Evolutionary conservation across 805 yeast species (phyloP), one percentile per base, ranked within the genome.

Genomic region (Teunomyces stri): DNA sequence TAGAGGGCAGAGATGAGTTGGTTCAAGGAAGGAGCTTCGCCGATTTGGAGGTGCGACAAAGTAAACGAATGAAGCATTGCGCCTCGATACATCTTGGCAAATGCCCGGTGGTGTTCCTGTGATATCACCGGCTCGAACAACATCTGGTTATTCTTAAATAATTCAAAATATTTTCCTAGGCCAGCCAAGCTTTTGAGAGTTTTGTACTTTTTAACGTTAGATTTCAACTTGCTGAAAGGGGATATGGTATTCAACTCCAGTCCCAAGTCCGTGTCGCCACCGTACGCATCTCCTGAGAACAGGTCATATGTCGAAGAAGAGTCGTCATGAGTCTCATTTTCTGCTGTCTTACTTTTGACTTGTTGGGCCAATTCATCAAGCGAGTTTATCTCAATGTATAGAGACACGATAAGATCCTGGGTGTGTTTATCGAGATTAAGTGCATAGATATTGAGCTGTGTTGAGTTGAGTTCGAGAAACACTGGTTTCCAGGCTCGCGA

Each of bases 111-210:
- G 33, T 51, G 54, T 13, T 27, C 51, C 7, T 43, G 37, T 13
- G 57, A 54, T n/a, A 47, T 41, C 1, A 60, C 59, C 11, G 76
- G 76, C 52, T 72, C 77, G 41, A 72, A 65, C n/a, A 72, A 57
- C 51, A 69, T 49, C n/a, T 49, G 51, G 54, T 72, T 72, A 39
- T 65, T 60, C 44, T 51, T 46, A 9, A 70, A 45, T 11, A 52
- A 40, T 1, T 49, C 46, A 43, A 62, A 53, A 51, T 57, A 56
- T 25, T 53, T 53, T 5, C 57, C 53, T 5, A 68, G 46, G 3
- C 41, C 48, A 15, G 51, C 45, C 45, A 68, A 48, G 10, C 44
- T 30, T 40, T 55, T 56, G 13, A 40, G 29, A 13, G 45, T 38
- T 41, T 56, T 57, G 15, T 51, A 44, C 36, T 50, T 47, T 33